Evolutionary conservation across 257 asterid genomes (phyloP).

Genomic region (Apocynum venetum): DNA sequence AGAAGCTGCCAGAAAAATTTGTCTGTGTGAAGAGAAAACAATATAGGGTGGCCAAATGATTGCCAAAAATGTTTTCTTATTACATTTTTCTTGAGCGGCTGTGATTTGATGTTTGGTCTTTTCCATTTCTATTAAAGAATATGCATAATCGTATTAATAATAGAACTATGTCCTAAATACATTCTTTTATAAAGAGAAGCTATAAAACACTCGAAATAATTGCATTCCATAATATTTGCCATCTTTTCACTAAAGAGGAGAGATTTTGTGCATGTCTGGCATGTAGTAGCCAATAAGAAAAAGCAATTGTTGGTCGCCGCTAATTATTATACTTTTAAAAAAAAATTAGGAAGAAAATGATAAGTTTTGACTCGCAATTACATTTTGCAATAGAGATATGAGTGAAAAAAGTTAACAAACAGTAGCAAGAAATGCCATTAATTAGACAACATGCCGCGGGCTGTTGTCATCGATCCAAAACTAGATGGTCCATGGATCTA

Average conservation of each 20-base stretch:
- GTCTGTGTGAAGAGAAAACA: slow-evolving; percentile 8
- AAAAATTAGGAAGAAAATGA: too few species aligned
- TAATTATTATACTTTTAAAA: too few species aligned
- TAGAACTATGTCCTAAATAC: neutral
- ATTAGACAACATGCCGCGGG: neutral
- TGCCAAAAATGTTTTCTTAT: too few species aligned
- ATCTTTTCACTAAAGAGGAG: neutral
- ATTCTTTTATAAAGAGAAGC: neutral
- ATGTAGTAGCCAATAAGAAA: too few species aligned
- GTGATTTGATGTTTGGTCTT: slow-evolving; percentile 7
- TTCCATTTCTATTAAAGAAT: neutral
- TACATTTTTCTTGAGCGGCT: neutral
- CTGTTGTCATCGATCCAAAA: neutral
- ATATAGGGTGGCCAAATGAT: neutral
- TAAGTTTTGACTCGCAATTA: too few species aligned
- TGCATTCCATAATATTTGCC: neutral
- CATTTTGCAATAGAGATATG: too few species aligned
- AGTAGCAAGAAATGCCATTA: too few species aligned
- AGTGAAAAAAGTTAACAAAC: too few species aligned
- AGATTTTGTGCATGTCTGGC: too few species aligned
- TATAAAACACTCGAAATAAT: neutral
- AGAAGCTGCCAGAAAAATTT: slow-evolving; percentile 1
- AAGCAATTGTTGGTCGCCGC: too few species aligned
- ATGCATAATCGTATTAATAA: neutral
- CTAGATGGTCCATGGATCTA: neutral